Base-by-base conservation (phyloP, 345 rosid genomes). In the Durio zibethinus region DNA sequence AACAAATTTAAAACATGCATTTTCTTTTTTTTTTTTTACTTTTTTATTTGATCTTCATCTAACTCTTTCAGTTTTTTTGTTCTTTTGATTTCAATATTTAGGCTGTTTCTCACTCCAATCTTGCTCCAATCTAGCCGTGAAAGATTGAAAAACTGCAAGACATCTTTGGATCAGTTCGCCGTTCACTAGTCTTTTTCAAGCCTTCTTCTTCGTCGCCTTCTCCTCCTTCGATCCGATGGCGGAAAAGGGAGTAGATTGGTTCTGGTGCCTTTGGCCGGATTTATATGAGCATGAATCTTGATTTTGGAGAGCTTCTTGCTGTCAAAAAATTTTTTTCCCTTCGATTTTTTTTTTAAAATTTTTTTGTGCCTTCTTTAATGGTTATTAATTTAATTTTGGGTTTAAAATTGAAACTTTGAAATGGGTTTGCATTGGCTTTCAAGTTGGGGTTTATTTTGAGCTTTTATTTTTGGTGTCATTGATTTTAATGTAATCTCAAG, bases 251-350 rank as follows among this genome's bases (percentile, higher is more conserved):
- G 86, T 86, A 90, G 87, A 90, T 95, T 71, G 99, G 99, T 2
- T 90, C 94, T 45, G 98, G 99, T 38, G 96, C 97, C 23, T 93
- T 93, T 66, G 99, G 98, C 36, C 85, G 91, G 47, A 98, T 95
- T 57, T 95, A 93, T 70, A 91, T 92, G 97, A 97, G 99, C 69
- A 92, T 95, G 98, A 92, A 95, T 84, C 98, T 90, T 36, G 97
- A 92, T 76, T 90, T 97, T 54, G 97, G 99, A 45, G 99, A 95
- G 92, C 99, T 95, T 72, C 85, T 95, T 68, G 98, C 98, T 2
- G 90, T 90, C 2, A 95, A 93, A 83, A 93, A 97, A 98, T 93
- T 25, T 84, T 77, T 50, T 47, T 21, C 0, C 43, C 38, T 62
- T 69, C 36, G 73, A 66, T n/a, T n/a, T n/a, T n/a, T n/a, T 52